Conservation (phyloP, 805 yeast genomes). For the Phaffomyces opuntiae region DNA sequence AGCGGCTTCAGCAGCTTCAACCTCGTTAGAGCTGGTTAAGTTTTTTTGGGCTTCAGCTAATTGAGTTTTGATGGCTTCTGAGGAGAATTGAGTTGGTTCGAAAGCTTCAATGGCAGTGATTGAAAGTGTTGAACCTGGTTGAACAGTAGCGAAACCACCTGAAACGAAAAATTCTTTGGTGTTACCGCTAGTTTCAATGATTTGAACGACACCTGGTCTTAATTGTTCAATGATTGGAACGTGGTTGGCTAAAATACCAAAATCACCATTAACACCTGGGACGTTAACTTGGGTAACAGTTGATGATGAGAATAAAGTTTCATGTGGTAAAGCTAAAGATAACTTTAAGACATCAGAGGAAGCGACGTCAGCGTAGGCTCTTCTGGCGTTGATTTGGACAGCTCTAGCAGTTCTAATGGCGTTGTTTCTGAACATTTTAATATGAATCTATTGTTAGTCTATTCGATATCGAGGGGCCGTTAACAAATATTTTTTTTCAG, state of each 20-base stretch:
- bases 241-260: constrained; percentile 96
- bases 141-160: constrained; percentile 95
- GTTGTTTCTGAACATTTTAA: constrained; percentile 23
- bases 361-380: constrained; percentile 87
- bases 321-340: constrained; percentile 87
- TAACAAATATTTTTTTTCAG: not conserved
- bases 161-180: constrained; percentile 80
- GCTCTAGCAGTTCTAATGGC: constrained; percentile 26
- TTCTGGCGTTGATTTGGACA: constrained; percentile 50
- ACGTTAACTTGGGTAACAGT: constrained; percentile 73
- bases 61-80: constrained; percentile 69
- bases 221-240: constrained; percentile 96
- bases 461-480: constrained; percentile 1
- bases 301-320: constrained; percentile 49
- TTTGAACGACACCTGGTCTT: constrained; percentile 91
- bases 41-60: constrained; percentile 94
- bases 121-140: constrained; percentile 86
- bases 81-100: constrained; percentile 81
- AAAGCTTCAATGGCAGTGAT: constrained; percentile 94
- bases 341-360: constrained; percentile 70
- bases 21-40: constrained; percentile 76
- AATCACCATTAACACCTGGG: constrained; percentile 92
- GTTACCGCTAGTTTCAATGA: constrained; percentile 69
- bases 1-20: constrained; percentile 87
- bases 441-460: not conserved